Base-by-base conservation (phyloP, 441 rosid genomes). In the Aquilaria agallochum region DNA sequence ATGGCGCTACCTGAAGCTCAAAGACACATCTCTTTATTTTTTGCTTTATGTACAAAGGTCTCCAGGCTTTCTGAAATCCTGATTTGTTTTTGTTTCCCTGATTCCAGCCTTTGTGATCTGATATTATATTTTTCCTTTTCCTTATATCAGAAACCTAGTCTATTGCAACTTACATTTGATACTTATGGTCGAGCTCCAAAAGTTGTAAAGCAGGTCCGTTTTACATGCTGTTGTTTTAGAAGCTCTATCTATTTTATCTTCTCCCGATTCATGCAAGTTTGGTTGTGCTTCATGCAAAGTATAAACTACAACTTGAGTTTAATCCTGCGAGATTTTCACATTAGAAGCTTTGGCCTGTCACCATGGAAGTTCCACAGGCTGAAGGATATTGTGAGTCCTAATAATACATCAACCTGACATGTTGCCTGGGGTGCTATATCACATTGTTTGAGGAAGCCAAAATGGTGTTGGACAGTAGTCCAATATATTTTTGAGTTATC, bases 41-140 rank as follows among this genome's bases (percentile, higher is more conserved):
- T 90, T 67, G 97, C 98, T 68, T 82, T 95, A 59, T 95, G 98
- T 74, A 88, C 88, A 68, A 94, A 95, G 98, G 99, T 95, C 58
- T 65, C 11, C 47, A 48, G 52, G 32, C 53, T 63, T 62, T 44
- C 54, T 59, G 33, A 59, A 56, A 31, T 60, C 40, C 63, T 65
- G 52, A 48, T 56, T 56, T 56, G 40, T 50, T 53, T 53, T 53
- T 42, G 58, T 76, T 47, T 56, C 52, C 44, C 36, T 50, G 70
- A 30, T 62, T 2, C 13, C 9, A 20, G 15, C 36, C 14, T 33
- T 14, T 55, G 48, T 34, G 44, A 50, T 55, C 53, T 45, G 20
- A 55, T 11, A 11, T 44, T 15, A 44, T 47, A 4, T 27, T 33
- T 42, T 58, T 4, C 27, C 66, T 58, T 53, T 65, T 32, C 77